phyloP scores from a whole-genome alignment of 352 stramenopile species.

The Phytophthora boehmeriae region DNA sequence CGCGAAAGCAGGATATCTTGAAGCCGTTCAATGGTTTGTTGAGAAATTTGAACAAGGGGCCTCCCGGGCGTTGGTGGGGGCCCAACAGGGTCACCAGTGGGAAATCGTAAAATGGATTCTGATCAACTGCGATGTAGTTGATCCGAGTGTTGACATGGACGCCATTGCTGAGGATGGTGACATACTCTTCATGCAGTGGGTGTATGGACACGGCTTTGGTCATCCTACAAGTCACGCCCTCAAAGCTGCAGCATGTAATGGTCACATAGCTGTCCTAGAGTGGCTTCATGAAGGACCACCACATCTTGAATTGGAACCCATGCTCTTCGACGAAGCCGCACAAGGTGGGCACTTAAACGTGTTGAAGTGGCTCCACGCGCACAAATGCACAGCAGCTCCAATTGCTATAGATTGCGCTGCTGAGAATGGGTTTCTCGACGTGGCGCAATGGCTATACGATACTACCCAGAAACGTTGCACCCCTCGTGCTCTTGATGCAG shows the following conservation, averaged over 20 bases:
- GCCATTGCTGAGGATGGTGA: constrained; percentile 6
- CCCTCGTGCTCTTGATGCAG: constrained; percentile 10
- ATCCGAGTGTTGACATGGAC: constrained; percentile 8
- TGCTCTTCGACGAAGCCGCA: constrained; percentile 14
- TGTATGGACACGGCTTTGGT: constrained; percentile 7
- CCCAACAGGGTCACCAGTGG: constrained; percentile 16
- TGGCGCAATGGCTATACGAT: constrained; percentile 15
- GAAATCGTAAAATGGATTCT: constrained; percentile 24
- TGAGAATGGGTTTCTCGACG: constrained; percentile 18
- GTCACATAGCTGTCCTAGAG: constrained; percentile 4
- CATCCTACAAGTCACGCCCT: constrained; percentile 1
- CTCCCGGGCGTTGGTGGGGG: constrained; percentile 9
- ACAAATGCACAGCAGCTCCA: constrained; percentile 8
- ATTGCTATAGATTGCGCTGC: constrained; percentile 24
- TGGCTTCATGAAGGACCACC: constrained; percentile 17
- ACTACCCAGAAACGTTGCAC: constrained; percentile 11
- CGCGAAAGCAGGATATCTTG: constrained; percentile 14
- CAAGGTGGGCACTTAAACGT: constrained; percentile 16
- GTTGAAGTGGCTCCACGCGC: constrained; percentile 20
- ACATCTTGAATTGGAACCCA: constrained; percentile 5
- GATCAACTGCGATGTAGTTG: constrained; percentile 9
- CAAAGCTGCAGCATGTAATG: constrained; percentile 15
- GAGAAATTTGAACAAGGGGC: constrained; percentile 1
- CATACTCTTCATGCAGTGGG: constrained; percentile 14
- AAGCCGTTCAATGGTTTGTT: constrained; percentile 16